Base-by-base conservation (phyloP, 2,329 filamentous ascomycete genomes). In the Rhytidhysteron rufulum region DNA sequence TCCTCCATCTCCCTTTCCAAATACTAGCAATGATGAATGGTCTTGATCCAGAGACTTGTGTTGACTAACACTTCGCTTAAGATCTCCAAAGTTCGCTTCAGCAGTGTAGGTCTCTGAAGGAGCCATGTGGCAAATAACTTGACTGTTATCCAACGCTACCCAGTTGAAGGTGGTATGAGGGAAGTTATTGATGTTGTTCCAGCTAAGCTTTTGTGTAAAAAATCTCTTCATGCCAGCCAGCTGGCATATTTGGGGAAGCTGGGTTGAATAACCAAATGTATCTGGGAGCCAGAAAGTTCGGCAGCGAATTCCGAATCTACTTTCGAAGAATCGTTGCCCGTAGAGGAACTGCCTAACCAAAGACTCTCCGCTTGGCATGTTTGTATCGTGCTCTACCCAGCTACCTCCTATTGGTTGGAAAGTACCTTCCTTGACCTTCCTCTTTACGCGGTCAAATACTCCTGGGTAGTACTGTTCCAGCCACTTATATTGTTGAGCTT, bases 151-250 rank as follows among this genome's bases (percentile, higher is more conserved):
- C 11, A 96, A 79, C 10, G 89, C 82, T 22, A 98, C 90, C 93
- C 93, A 98, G 67, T 95, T 95, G 75, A 98, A 98, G 0, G 93
- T 97, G 5, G 93, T 97, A 62, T 97, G 93, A 0, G 93, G 93
- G 70, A 97, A 98, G 60, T 86, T 95, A 71, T 97, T 97, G 77
- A 97, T 97, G 64, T 97, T 97, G 73, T 97, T 97, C 93, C 93
- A 98, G 73, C 91, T 97, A 44, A 98, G 75, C 71, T 98, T 98
- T 67, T 98, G 93, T 0, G 93, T 98, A 58, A 98, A 85, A 73
- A 98, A 98, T 24, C 91, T 82, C 42, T 80, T 86, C 93, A 98
- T 97, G 16, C 89, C 91, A n/a, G 93, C 86, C 20, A 96, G 73
- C 3, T 91, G 85, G 62, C 89, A 97, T 31, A 98, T 74, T 60